A percentile compares a stretch with the other conserved stretches of the same genome.
Conservation (phyloP, 2,329 filamentous ascomycete genomes). For the Pseudogymnoascus sp. region DNA sequence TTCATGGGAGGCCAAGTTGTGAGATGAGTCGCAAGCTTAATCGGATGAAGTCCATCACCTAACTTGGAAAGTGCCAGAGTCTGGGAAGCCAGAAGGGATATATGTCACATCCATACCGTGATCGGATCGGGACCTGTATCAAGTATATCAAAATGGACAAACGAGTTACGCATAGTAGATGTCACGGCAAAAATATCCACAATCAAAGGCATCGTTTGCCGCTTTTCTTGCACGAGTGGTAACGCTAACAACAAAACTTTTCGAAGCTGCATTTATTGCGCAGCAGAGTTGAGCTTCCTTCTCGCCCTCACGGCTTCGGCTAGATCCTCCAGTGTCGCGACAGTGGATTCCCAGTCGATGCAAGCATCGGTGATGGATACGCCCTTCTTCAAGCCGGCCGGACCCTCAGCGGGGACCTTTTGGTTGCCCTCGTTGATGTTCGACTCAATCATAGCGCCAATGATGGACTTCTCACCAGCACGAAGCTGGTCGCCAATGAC, state of each 20-base stretch:
- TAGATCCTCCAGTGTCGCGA: constrained; percentile 72
- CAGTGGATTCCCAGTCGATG: constrained; percentile 84
- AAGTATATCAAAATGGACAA: not conserved
- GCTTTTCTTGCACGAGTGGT: not conserved
- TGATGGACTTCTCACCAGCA: constrained; percentile 76
- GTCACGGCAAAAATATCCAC: constrained; percentile 1
- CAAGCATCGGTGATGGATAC: constrained; percentile 95
- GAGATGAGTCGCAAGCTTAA: not conserved
- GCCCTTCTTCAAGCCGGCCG: constrained; percentile 70
- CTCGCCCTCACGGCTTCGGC: constrained; percentile 74
- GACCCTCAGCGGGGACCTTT: constrained; percentile 80
- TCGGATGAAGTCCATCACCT: not conserved
- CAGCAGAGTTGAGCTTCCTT: constrained; percentile 38
- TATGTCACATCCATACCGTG: not conserved
- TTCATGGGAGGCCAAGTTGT: not conserved
- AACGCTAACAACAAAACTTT: constrained; percentile 7
- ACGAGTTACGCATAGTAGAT: not conserved
- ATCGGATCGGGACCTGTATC: not conserved
- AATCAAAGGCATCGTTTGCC: not conserved
- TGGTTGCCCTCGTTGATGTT: constrained; percentile 89
- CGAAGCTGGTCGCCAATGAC: constrained; percentile 76
- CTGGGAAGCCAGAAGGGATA: not conserved
- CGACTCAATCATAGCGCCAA: constrained; percentile 98
- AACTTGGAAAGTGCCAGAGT: not conserved
- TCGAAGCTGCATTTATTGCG: not conserved